Evolutionary conservation across 345 rosid species (phyloP).

Genomic region (Crucihimalaya himalaica): DNA sequence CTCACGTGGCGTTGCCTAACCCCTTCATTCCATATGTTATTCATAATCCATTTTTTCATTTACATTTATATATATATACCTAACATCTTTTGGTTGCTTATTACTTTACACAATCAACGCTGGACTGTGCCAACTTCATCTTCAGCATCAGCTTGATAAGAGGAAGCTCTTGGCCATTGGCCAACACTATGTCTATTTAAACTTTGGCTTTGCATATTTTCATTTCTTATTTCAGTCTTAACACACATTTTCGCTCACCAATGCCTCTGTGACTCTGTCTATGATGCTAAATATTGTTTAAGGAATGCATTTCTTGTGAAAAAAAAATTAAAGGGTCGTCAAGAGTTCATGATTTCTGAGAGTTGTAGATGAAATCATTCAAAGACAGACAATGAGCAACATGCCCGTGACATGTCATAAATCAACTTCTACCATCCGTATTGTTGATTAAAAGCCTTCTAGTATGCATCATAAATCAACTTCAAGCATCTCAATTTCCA

Average conservation of each 20-base stretch:
- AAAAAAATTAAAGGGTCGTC: not conserved
- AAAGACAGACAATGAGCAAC: not conserved
- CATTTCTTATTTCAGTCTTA: not conserved
- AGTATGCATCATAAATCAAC: not conserved
- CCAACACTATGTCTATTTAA: not conserved
- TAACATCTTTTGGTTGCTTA: constrained; percentile 5
- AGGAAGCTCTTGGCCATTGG: constrained; percentile 5
- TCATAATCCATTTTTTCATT: constrained; percentile 3
- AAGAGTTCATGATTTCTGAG: not conserved
- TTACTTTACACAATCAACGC: not conserved
- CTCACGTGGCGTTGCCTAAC: constrained; percentile 30
- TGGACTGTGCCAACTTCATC: constrained; percentile 6
- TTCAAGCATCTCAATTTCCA: not conserved
- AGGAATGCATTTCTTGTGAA: not conserved
- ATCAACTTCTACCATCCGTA: not conserved
- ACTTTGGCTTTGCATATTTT: not conserved
- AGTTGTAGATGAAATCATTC: not conserved
- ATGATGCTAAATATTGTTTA: not conserved
- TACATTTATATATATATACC: not conserved
- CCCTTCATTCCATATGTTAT: constrained; percentile 6
- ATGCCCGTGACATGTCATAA: not conserved
- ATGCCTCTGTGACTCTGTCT: not conserved
- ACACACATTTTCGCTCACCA: not conserved
- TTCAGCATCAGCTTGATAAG: not conserved
- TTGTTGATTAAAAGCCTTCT: not conserved